These are phyloP conservation scores for Bullera alba DNA, from an alignment of 768 basidiomycete species.

Conservation along the genomic window DNA sequence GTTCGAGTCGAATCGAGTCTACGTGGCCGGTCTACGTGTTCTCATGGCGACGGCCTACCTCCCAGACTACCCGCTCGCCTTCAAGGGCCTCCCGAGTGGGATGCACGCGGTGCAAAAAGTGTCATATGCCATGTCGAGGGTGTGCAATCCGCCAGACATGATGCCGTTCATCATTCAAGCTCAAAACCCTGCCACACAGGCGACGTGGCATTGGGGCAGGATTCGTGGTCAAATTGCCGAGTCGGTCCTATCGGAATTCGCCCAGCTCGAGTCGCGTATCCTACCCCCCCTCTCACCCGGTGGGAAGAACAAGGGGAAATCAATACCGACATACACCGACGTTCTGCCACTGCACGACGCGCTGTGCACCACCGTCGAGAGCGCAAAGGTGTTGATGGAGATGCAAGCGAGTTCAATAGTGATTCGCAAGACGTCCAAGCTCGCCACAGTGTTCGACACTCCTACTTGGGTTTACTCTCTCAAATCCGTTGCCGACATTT, in stretches of 20 bases:
- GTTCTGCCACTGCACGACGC: slow-evolving; percentile 26
- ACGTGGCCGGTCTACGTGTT: slow-evolving; percentile 22
- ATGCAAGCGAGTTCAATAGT: slow-evolving; percentile 24
- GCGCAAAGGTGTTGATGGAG: slow-evolving; percentile 30
- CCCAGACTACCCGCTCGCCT: slow-evolving; percentile 17
- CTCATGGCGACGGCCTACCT: slow-evolving; percentile 27
- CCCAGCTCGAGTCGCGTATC: slow-evolving; percentile 8
- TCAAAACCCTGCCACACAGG: slow-evolving; percentile 10
- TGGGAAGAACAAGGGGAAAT: background rate
- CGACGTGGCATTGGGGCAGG: slow-evolving; percentile 27
- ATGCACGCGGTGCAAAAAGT: slow-evolving; percentile 8
- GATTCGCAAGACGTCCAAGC: slow-evolving; percentile 3
- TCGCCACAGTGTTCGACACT: background rate
- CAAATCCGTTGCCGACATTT: slow-evolving; percentile 12
- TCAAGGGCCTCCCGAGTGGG: slow-evolving; percentile 15
- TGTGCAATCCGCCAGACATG: slow-evolving; percentile 23
- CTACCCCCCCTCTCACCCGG: too few relatives aligned
- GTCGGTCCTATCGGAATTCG: slow-evolving; percentile 14
- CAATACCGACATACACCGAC: background rate
- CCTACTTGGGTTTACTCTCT: slow-evolving; percentile 17
- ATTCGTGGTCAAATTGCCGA: slow-evolving; percentile 23
- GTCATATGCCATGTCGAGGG: slow-evolving; percentile 17
- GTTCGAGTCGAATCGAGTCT: slow-evolving; percentile 25
- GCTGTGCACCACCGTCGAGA: slow-evolving; percentile 22
- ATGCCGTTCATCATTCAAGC: slow-evolving; percentile 18